These are phyloP conservation scores for Sphaerosporella brunnea DNA, from an alignment of 495 filamentous ascomycete species.

Conservation along the genomic window DNA sequence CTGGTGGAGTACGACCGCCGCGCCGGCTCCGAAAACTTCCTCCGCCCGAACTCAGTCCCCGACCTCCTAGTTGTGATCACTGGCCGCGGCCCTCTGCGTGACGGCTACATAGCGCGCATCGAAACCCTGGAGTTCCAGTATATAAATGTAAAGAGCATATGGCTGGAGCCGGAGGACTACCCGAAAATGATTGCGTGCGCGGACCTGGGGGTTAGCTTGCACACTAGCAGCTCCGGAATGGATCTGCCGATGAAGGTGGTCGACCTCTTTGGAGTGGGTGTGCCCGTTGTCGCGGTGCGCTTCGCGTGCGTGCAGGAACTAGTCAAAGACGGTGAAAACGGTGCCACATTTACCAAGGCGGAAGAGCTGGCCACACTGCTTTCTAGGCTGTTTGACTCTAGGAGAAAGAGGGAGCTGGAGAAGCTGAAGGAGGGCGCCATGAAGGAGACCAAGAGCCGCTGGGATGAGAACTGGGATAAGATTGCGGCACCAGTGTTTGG, in stretches of 20 bases:
- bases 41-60: constrained; percentile 32
- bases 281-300: constrained; percentile 54
- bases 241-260: constrained; percentile 99
- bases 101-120: constrained; percentile 52
- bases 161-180: constrained; percentile 69
- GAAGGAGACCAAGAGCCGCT: constrained; percentile 57
- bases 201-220: constrained; percentile 77
- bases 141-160: constrained; percentile 60
- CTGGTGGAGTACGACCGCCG: constrained; percentile 50
- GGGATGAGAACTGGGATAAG: constrained; percentile 89
- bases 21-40: constrained; percentile 22
- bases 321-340: constrained; percentile 21
- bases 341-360: constrained; percentile 17
- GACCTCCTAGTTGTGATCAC: constrained; percentile 75
- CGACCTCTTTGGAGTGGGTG: constrained; percentile 88
- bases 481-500: constrained; percentile 57
- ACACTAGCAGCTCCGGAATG: constrained; percentile 82
- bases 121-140: constrained; percentile 38
- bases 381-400: constrained; percentile 28
- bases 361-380: constrained; percentile 13
- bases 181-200: constrained; percentile 70
- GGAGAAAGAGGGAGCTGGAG: constrained; percentile 34
- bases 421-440: constrained; percentile 52
- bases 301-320: constrained; percentile 16
- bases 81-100: constrained; percentile 72